A percentile compares a stretch with the other conserved stretches of the same genome.
Evolutionary conservation across 2,329 filamentous ascomycete species (phyloP).

Genomic region (Bimuria novae-zelandiae): DNA sequence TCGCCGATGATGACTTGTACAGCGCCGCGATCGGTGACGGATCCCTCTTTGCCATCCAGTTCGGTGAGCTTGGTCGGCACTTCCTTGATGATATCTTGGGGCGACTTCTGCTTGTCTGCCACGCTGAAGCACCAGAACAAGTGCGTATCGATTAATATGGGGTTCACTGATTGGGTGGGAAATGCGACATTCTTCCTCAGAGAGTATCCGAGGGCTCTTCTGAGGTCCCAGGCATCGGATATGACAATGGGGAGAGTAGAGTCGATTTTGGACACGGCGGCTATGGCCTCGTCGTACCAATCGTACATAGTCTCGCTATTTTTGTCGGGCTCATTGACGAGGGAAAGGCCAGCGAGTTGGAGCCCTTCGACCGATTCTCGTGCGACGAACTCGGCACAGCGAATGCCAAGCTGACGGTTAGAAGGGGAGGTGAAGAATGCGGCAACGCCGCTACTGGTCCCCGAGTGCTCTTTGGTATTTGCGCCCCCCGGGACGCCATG

Average conservation of each 20-base stretch:
- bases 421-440: slow-evolving; percentile 55
- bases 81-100: slow-evolving; percentile 57
- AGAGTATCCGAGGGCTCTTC: slow-evolving; percentile 52
- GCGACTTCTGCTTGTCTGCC: slow-evolving; percentile 55
- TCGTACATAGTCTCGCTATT: slow-evolving; percentile 59
- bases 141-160: slow-evolving; percentile 63
- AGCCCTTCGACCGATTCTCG: slow-evolving; percentile 51
- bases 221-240: slow-evolving; percentile 62
- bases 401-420: slow-evolving; percentile 53
- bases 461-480: slow-evolving; percentile 61
- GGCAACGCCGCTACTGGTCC: slow-evolving; percentile 57
- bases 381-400: slow-evolving; percentile 57
- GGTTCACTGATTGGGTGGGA: slow-evolving; percentile 42
- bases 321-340: slow-evolving; percentile 61
- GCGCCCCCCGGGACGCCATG: slow-evolving; percentile 64
- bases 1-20: slow-evolving; percentile 61
- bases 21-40: slow-evolving; percentile 55
- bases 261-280: slow-evolving; percentile 55
- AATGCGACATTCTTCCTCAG: slow-evolving; percentile 47
- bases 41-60: slow-evolving; percentile 54
- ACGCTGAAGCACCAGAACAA: slow-evolving; percentile 64
- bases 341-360: slow-evolving; percentile 59
- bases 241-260: slow-evolving; percentile 59
- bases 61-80: slow-evolving; percentile 51
- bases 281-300: slow-evolving; percentile 60